Conservation (phyloP, 169 alveolate genomes). For the Plasmodium fragile region DNA sequence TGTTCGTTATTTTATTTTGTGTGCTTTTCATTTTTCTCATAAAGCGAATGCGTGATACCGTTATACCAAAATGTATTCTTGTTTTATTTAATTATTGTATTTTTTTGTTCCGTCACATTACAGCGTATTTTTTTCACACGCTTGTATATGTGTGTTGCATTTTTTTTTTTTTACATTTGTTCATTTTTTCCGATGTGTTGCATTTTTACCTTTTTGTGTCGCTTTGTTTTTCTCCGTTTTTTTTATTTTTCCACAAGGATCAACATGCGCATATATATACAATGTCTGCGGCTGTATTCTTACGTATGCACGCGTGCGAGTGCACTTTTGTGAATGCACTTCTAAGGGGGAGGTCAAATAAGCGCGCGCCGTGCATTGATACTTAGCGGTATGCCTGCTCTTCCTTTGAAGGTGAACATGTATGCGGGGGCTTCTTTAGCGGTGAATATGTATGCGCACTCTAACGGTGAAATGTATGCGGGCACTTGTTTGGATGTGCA, state of each 20-base stretch:
- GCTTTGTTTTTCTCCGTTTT: neutral
- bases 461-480: neutral
- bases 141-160: neutral
- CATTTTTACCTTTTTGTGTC: neutral
- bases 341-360: neutral
- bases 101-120: neutral
- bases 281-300: neutral
- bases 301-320: neutral
- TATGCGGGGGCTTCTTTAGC: no score
- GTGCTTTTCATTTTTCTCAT: neutral
- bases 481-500: neutral
- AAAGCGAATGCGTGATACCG: neutral
- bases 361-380: neutral
- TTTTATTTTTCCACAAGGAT: neutral
- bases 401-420: neutral
- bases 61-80: neutral
- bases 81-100: neutral
- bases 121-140: neutral
- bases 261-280: neutral
- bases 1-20: constrained; percentile 5
- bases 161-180: neutral
- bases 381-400: neutral
- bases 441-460: neutral
- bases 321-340: neutral
- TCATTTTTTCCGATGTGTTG: neutral